Percentiles rank a stretch among this genome's conserved stretches.
phyloP scores from a whole-genome alignment of 2,329 filamentous ascomycete genomes.

The Teratosphaeria gauchensis region DNA sequence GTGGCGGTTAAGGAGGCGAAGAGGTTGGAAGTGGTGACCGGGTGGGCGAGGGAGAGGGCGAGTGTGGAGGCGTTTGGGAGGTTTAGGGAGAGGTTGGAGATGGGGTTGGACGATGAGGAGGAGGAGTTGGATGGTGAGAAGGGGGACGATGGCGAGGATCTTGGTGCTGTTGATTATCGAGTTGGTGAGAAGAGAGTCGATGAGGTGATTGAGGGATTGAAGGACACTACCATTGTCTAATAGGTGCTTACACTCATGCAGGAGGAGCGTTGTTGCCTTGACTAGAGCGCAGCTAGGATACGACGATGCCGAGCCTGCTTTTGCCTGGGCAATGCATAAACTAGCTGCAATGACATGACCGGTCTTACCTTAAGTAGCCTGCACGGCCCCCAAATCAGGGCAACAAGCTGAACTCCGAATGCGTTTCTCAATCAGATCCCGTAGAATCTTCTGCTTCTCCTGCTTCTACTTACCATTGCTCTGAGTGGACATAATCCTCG shows the following conservation, averaged over 20 bases:
- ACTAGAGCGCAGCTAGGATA: background rate
- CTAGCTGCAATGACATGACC: no score
- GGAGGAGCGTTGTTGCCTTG: background rate
- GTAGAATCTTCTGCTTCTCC: no score
- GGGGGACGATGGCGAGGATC: background rate
- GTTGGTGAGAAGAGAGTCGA: background rate
- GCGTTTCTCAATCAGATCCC: no score
- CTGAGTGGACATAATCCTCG: no score
- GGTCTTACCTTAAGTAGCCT: no score
- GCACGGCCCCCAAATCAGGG: no score
- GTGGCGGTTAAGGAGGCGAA: background rate
- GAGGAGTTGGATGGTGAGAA: background rate
- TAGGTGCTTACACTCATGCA: background rate
- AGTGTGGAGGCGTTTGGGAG: background rate
- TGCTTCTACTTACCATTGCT: no score
- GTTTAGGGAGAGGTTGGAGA: conserved; percentile 1
- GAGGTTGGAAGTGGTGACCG: background rate
- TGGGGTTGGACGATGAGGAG: background rate
- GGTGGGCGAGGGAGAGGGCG: background rate
- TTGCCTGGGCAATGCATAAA: no score
- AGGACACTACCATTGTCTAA: background rate
- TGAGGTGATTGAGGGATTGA: background rate
- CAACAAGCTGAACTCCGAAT: no score
- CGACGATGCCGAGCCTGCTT: no score
- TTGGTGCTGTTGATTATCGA: no score